Evolutionary conservation across 176 grass and related monocot genomes (phyloP), one percentile per base, ranked within the genome.

Genomic region (Coix lacrymajobi): DNA sequence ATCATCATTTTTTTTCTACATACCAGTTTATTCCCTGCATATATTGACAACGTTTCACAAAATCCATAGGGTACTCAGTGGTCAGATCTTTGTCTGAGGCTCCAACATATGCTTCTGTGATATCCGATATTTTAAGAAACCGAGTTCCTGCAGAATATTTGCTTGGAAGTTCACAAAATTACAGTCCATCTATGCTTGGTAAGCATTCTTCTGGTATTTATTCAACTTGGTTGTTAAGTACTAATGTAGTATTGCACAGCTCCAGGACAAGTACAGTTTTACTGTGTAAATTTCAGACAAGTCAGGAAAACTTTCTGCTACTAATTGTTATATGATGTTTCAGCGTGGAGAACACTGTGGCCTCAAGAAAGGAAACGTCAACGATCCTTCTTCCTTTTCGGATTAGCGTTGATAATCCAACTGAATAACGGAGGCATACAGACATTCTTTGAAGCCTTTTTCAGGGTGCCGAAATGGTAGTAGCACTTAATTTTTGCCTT

Each of bases 1-100:
- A 66, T 69, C 77, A 43, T 77, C 4, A 77, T 24, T 22, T 39
- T 34, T 20, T 20, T 34, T 20, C 16, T 2, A 39, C 60, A 16
- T 8, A 15, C 5, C 8, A 14, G 62, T 32, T 71, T 20, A 26
- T 24, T 85, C 16, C 25, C 20, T 19, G 20, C 79, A 1, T 16
- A 49, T 77, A 32, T 51, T 85, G 28, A 79, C 68, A 79, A 36
- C 33, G 14, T 61, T 78, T 64, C 84, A 14, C 1, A 67, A 90
- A 78, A 84, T 77, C 70, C 71, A 83, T 87, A 99, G 96, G 96
- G 58, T 99, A 99, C 79, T 99, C 96, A 7, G 96, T 99, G 26
- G 96, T 99, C 81, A 94, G 96, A 87, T 99, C 96, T 64, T 84
- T 99, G 70, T 90, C 96, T 66, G 96, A 99, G 90, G 96, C 96